Conservation (phyloP, 2,329 filamentous ascomycete species). For the Talaromyces sp. region DNA sequence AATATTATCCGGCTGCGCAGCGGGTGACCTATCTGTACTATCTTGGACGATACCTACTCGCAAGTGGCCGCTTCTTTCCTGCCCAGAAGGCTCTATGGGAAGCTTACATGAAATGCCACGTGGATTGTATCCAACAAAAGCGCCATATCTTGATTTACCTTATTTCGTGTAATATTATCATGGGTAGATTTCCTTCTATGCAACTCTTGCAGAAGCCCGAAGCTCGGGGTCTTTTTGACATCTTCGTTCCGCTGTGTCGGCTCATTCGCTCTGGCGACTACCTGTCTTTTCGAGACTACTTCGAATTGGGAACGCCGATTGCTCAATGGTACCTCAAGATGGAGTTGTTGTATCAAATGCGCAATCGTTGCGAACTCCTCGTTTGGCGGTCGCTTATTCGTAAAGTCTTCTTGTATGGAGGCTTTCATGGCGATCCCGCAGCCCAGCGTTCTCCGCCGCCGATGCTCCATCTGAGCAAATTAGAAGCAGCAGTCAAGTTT, state of each 20-base stretch:
- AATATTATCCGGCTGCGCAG: slow-evolving; percentile 77
- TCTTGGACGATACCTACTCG: slow-evolving; percentile 82
- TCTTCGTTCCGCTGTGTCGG: slow-evolving; percentile 68
- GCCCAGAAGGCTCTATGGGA: slow-evolving; percentile 70
- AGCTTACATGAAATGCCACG: slow-evolving; percentile 71
- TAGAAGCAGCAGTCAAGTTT: slow-evolving; percentile 59
- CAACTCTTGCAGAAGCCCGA: slow-evolving; percentile 65
- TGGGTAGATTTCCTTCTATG: slow-evolving; percentile 73
- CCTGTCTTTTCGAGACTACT: slow-evolving; percentile 63
- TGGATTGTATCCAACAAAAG: slow-evolving; percentile 59
- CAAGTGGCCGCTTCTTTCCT: slow-evolving; percentile 74
- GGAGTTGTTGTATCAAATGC: slow-evolving; percentile 69
- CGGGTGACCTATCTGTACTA: slow-evolving; percentile 93
- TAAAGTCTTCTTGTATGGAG: slow-evolving; percentile 71
- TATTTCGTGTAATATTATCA: slow-evolving; percentile 73
- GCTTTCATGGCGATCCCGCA: slow-evolving; percentile 55
- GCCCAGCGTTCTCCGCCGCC: slow-evolving; percentile 55
- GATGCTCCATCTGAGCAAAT: slow-evolving; percentile 65
- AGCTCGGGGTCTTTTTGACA: slow-evolving; percentile 56
- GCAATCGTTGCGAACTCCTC: slow-evolving; percentile 71
- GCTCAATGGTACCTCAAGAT: slow-evolving; percentile 70
- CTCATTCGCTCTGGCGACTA: slow-evolving; percentile 72
- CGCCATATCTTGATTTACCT: slow-evolving; percentile 77
- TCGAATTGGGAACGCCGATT: slow-evolving; percentile 50
- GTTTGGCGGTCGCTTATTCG: slow-evolving; percentile 80